Conservation (phyloP, 768 basidiomycete species). For the Amanita molliuscula region DNA sequence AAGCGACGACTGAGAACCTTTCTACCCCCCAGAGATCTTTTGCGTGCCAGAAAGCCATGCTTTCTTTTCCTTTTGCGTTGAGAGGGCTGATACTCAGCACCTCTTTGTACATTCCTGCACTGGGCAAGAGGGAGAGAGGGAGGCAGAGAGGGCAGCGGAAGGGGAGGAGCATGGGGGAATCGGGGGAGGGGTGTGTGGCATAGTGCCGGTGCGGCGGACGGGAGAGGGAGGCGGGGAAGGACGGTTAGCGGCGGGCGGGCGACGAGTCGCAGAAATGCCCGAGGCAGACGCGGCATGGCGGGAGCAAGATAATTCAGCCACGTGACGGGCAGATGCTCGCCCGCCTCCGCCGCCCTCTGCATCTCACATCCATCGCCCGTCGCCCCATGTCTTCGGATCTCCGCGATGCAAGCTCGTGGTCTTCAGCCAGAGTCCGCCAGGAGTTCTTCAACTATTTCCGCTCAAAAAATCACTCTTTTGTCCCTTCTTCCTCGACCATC, state of each 20-base stretch:
- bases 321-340: conserved; percentile 1
- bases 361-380: conserved; percentile 10
- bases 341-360: not conserved
- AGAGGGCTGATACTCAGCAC: conserved; percentile 95
- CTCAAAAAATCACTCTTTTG: conserved; percentile 72
- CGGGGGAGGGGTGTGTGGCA: conserved; percentile 10
- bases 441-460: conserved; percentile 89
- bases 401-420: conserved; percentile 46
- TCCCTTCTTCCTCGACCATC: conserved; percentile 85
- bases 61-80: conserved; percentile 89
- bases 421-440: conserved; percentile 74
- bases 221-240: conserved; percentile 10
- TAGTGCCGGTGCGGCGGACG: not conserved
- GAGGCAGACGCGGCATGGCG: conserved; percentile 35
- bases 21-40: conserved; percentile 56
- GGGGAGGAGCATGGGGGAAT: conserved; percentile 14
- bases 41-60: conserved; percentile 81
- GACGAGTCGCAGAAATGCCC: conserved; percentile 25
- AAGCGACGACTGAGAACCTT: conserved; percentile 63
- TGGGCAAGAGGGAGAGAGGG: conserved; percentile 22
- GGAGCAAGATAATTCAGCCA: not conserved
- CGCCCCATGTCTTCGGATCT: conserved; percentile 24
- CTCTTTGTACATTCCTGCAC: conserved; percentile 57
- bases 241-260: conserved; percentile 21
- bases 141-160: conserved; percentile 13